Evolutionary conservation across 2,329 filamentous ascomycete genomes (phyloP), one percentile per base, ranked within the genome.

Genomic region (Aquanectria penicillioides): DNA sequence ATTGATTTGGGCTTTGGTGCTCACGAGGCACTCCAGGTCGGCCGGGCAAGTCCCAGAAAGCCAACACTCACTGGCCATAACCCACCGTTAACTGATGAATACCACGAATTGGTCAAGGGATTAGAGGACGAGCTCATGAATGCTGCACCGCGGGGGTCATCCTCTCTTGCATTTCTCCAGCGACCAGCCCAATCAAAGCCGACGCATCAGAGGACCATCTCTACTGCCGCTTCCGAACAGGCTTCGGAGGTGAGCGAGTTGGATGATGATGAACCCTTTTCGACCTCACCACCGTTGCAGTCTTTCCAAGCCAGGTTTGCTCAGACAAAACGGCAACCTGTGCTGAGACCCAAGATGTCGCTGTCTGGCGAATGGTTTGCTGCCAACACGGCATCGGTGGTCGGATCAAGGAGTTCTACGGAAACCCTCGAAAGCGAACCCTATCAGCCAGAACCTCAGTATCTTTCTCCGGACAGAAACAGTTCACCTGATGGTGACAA

Each of bases 1-100:
- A 79, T 85, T 34, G 81, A 85, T 48, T 76, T 89, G 12, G 79
- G 79, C 1, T 88, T 89, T 61, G 79, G 75, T 1, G 77, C 74
- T 0, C 86, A 89, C 58, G 78, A 82, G 17, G 71, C 69, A 20
- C 71, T 88, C 2, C 79, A 80, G 4, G 66, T 82, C 1, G 75
- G 79, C n/a, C 68, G 69, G 3, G 63, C 65, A 11, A 76, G 69
- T 49, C 68, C 70, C 2, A 69, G 61, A 26, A 78, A 72, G 34
- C 49, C 51, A 2, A 63, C 65, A 5, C 40, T 69, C 3, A 58
- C 61, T 8, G 48, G 43, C 13, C 63, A 64, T 11, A 63, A 66
- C 3, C 57, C 59, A 6, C 41, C 66, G 6, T 64, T 80, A 13
- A 74, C 75, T 9, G 66, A 69, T 1, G 80, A 83, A 20, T 85